These are phyloP conservation scores for Picea sitchensis DNA, from an alignment of 75 land plant species.

Conservation along the genomic window DNA sequence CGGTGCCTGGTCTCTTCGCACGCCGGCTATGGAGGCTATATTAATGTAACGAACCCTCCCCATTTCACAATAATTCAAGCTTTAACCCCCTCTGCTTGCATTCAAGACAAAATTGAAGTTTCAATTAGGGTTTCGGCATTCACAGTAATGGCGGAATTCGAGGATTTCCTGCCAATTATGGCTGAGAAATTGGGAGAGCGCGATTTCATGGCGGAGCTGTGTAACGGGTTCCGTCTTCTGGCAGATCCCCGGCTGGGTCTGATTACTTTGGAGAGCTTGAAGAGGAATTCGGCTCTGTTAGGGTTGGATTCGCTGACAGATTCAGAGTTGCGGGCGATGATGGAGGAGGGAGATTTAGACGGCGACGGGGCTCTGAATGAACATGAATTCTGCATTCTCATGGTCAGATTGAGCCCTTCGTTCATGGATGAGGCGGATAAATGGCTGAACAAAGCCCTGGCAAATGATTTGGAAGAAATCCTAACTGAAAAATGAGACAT, in stretches of 20 bases:
- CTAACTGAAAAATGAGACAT: background rate
- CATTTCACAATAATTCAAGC: too few relatives aligned
- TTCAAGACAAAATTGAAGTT: background rate
- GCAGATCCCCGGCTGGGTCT: conserved; percentile 40
- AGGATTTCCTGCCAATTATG: conserved; percentile 71
- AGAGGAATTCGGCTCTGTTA: conserved; percentile 35
- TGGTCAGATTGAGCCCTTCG: conserved; percentile 70
- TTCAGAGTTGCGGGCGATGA: conserved; percentile 64
- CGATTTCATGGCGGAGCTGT: conserved; percentile 62
- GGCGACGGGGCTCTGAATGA: conserved; percentile 66
- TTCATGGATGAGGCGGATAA: conserved; percentile 36
- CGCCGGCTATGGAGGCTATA: too few relatives aligned
- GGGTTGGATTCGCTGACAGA: conserved; percentile 54
- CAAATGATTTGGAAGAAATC: background rate
- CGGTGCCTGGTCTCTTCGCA: too few relatives aligned
- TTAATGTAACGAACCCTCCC: too few relatives aligned
- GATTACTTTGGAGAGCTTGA: conserved; percentile 61
- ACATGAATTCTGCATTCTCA: conserved; percentile 70
- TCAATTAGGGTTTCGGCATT: background rate
- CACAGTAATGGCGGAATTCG: conserved; percentile 24
- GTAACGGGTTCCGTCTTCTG: conserved; percentile 63
- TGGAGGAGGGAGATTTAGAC: conserved; percentile 57
- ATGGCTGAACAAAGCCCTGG: conserved; percentile 13
- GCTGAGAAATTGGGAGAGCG: conserved; percentile 63
- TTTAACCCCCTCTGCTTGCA: too few relatives aligned